phyloP scores from a whole-genome alignment of 73 alveolate genomes.

The Urostyla sp. region DNA sequence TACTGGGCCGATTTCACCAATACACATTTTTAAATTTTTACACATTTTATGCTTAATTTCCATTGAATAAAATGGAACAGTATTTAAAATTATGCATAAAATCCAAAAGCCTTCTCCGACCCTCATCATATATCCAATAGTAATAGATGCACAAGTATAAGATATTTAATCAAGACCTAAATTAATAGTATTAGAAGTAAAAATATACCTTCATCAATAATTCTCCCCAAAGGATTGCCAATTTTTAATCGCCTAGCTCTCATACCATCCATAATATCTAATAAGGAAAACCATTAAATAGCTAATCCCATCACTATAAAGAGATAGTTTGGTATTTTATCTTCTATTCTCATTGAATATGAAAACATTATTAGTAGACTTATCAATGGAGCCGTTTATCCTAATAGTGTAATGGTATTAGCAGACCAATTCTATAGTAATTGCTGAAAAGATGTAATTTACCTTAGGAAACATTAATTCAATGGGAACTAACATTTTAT shows the following conservation, averaged over 20 bases:
- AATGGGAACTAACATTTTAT: constrained; percentile 13
- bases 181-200: too few species aligned
- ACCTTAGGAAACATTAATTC: constrained; percentile 14
- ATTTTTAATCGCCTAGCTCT: constrained; percentile 29
- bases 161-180: constrained; percentile 15
- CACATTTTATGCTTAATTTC: constrained; percentile 35
- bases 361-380: neutral
- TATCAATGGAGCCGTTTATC: constrained; percentile 9
- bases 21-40: constrained; percentile 8
- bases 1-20: constrained; percentile 52
- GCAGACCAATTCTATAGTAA: constrained; percentile 46
- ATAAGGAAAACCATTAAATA: constrained; percentile 41
- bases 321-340: neutral
- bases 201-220: constrained; percentile 38
- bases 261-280: constrained; percentile 53
- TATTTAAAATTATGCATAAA: neutral
- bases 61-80: constrained; percentile 46
- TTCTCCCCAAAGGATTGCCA: constrained; percentile 54
- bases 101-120: neutral
- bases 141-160: constrained; percentile 5
- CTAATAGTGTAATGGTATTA: constrained; percentile 41
- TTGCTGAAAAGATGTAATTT: too few species aligned
- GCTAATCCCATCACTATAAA: constrained; percentile 12
- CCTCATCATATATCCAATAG: constrained; percentile 19
- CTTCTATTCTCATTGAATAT: neutral